Evolutionary conservation across 2,329 filamentous ascomycete species (phyloP).

Genomic region (Tolypocladium endophyticum): DNA sequence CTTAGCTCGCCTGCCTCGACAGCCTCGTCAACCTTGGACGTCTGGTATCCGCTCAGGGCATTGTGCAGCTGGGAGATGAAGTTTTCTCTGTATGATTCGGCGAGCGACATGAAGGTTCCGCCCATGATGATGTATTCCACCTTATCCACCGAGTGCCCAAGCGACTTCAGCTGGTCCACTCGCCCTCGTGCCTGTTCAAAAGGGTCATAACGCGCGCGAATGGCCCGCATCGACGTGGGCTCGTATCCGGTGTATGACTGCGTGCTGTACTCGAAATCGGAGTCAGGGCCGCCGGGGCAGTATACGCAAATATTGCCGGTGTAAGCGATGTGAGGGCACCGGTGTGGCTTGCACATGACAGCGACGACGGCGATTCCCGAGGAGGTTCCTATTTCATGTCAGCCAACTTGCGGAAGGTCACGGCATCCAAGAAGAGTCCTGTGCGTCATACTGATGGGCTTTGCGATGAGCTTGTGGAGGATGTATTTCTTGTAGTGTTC

Average conservation of each 20-base stretch:
- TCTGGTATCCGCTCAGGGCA: conserved; percentile 90
- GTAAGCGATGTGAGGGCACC: conserved; percentile 95
- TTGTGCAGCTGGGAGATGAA: conserved; percentile 97
- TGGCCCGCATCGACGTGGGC: conserved; percentile 96
- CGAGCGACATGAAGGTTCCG: conserved; percentile 95
- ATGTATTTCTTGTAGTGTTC: conserved; percentile 99
- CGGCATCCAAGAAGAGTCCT: neutral
- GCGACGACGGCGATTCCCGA: conserved; percentile 97
- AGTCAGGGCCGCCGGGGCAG: conserved; percentile 93
- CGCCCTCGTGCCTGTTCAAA: conserved; percentile 94
- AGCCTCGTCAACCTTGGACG: conserved; percentile 87
- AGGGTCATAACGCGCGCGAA: conserved; percentile 91
- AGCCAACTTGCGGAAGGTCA: neutral
- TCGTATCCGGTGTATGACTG: conserved; percentile 99
- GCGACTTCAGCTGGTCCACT: conserved; percentile 90
- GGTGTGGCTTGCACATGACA: conserved; percentile 98
- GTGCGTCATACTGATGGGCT: conserved; percentile 65
- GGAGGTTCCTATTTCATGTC: conserved; percentile 57
- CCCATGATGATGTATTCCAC: conserved; percentile 99
- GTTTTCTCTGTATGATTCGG: conserved; percentile 78
- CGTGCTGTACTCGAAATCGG: conserved; percentile 97
- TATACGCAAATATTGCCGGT: conserved; percentile 99
- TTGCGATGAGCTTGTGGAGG: conserved; percentile 87
- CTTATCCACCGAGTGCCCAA: conserved; percentile 96
- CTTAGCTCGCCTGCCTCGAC: conserved; percentile 93